Conservation (phyloP, 305 asterid species). For the Petunia hybrid region DNA sequence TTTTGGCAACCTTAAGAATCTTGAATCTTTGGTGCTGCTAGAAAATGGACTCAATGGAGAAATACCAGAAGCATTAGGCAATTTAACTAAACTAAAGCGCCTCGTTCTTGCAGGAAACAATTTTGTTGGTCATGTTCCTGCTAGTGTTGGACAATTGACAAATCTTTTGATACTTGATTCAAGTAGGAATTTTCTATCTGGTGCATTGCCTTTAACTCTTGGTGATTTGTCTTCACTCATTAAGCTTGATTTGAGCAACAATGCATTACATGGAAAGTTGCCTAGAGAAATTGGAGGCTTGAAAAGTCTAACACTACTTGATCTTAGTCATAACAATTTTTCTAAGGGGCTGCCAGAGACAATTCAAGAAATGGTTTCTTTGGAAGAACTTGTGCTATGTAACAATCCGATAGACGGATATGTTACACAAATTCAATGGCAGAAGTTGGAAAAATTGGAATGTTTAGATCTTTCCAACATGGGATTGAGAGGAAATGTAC, state of each 20-base stretch:
- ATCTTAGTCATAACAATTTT: conserved; percentile 43
- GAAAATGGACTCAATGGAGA: conserved; percentile 42
- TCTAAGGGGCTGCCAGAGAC: conserved; percentile 33
- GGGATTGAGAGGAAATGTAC: conserved; percentile 38
- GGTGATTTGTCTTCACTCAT: conserved; percentile 43
- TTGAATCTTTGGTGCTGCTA: conserved; percentile 43
- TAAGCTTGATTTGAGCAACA: conserved; percentile 48
- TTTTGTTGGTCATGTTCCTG: conserved; percentile 38
- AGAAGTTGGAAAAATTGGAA: conserved; percentile 35
- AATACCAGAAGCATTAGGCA: conserved; percentile 41
- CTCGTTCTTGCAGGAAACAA: conserved; percentile 44
- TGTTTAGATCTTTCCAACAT: conserved; percentile 43
- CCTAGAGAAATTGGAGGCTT: conserved; percentile 42
- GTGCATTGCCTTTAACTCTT: conserved; percentile 38
- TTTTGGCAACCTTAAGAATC: conserved; percentile 41
- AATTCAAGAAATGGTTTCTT: conserved; percentile 34
- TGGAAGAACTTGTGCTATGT: conserved; percentile 36
- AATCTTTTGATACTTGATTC: conserved; percentile 44
- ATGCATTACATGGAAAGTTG: conserved; percentile 35
- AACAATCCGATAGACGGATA: conserved; percentile 40
- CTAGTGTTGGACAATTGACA: conserved; percentile 36
- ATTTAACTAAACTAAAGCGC: conserved; percentile 37
- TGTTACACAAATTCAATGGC: conserved; percentile 40
- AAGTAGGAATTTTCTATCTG: conserved; percentile 43
- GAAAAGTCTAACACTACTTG: conserved; percentile 38